A percentile compares a stretch with the other conserved stretches of the same genome.
Conservation (phyloP, 75 land plant species). For the Cunninghamia lanceolata region DNA sequence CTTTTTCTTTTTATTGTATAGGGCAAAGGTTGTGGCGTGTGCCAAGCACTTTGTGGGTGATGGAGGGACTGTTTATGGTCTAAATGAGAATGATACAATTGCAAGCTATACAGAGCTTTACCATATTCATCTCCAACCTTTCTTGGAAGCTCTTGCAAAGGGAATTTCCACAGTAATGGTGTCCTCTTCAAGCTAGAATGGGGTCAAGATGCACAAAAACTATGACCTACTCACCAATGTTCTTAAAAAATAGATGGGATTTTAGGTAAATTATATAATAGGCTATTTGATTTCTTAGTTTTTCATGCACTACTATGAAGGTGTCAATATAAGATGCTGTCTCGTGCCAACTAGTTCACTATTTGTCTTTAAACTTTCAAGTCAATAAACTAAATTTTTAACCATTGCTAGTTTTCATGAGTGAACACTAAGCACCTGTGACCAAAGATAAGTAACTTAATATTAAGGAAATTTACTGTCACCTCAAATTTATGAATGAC, state of each 20-base stretch:
- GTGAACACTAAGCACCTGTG: too few species aligned
- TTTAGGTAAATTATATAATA: slow-evolving; percentile 30
- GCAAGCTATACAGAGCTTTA: slow-evolving; percentile 44
- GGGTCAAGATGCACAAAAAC: slow-evolving; percentile 48
- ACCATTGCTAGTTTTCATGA: too few species aligned
- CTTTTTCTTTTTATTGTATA: too few species aligned
- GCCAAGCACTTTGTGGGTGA: slow-evolving; percentile 94
- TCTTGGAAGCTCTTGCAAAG: slow-evolving; percentile 66
- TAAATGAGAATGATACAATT: slow-evolving; percentile 67
- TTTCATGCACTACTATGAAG: too few species aligned
- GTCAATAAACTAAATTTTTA: too few species aligned
- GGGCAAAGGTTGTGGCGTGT: slow-evolving; percentile 69
- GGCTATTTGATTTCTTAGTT: background rate
- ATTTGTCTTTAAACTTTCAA: too few species aligned
- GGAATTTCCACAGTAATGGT: slow-evolving; percentile 82
- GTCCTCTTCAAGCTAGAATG: slow-evolving; percentile 87
- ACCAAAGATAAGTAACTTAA: too few species aligned
- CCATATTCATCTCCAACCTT: slow-evolving; percentile 65
- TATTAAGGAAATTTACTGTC: too few species aligned
- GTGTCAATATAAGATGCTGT: too few species aligned
- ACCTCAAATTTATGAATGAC: too few species aligned
- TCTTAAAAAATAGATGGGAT: slow-evolving; percentile 66
- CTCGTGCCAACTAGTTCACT: too few species aligned
- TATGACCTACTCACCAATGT: slow-evolving; percentile 46
- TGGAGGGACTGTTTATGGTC: slow-evolving; percentile 71